Base-by-base conservation (phyloP, 768 basidiomycete genomes). In the Boletus vermiculosoides region DNA sequence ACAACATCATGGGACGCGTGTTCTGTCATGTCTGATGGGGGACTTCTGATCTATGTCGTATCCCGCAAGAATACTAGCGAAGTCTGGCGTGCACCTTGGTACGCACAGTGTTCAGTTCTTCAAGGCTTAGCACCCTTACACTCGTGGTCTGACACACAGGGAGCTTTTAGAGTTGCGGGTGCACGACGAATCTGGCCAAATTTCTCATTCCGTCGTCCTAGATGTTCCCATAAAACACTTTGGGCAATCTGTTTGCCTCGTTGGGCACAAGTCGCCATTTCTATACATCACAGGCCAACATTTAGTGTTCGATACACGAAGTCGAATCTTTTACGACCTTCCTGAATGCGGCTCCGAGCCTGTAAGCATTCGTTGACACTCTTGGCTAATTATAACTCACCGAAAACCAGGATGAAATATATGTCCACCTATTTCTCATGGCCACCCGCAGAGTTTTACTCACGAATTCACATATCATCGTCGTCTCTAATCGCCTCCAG, bases 401-500 rank as follows among this genome's bases (percentile, higher is more conserved):
- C 20, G 13, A 44, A 53, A 44, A 31, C 16, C 9, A 55, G 55
- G 50, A 52, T 20, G 54, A 23, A 23, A 52, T 44, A 25, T 15
- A 30, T 4, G 20, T 13, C 13, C 31, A 33, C 22, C 41, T 11
- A 13, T 48, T n/a, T 16, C 11, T 16, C 44, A 37, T 37, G 12
- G 11, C 42, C 25, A 20, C 16, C 15, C 25, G 39, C 11, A 5
- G 9, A 8, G 39, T 59, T 15, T 30, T 51, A 41, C 49, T 58
- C 13, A 47, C 58, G 18, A 58, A 47, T 23, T 46, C 58, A 0
- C 56, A 59, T n/a, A n/a, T 58, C 15, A 20, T 58, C 16, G 48
- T 50, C 36, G 11, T 45, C 30, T 50, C 41, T 34, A 12, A 42
- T 28, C 50, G 13, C 10, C 28, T 10, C 15, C 13, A 18, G 2